Percentiles rank a stretch among this genome's conserved stretches.
Conservation (phyloP, 345 rosid species). For the Ailanthus altissimus region DNA sequence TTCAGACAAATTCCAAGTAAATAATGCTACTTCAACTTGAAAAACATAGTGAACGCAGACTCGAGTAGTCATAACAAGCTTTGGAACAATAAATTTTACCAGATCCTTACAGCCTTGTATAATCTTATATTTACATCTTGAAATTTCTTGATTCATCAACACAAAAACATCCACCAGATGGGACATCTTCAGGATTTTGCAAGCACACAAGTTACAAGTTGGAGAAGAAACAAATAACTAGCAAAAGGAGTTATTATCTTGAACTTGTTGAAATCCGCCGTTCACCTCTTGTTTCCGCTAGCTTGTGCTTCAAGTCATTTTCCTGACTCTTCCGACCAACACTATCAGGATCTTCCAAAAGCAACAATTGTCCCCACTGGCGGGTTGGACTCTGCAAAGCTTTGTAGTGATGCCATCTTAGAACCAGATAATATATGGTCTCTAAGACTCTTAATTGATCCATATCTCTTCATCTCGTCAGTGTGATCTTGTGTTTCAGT, state of each 20-base stretch:
- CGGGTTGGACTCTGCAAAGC: constrained; percentile 42
- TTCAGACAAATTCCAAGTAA: neutral
- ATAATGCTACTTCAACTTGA: neutral
- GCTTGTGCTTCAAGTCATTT: constrained; percentile 15
- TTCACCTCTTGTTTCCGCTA: constrained; percentile 22
- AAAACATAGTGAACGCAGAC: constrained; percentile 1
- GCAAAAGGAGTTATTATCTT: constrained; percentile 5
- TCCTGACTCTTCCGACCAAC: constrained; percentile 21
- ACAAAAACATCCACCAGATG: constrained; percentile 1
- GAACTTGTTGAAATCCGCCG: constrained; percentile 32
- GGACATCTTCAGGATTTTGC: neutral
- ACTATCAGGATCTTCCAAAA: constrained; percentile 26
- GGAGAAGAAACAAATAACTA: neutral
- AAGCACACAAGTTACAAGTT: neutral
- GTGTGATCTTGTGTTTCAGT: constrained; percentile 36
- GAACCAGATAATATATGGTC: constrained; percentile 54
- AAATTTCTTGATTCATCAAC: constrained; percentile 11
- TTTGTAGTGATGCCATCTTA: constrained; percentile 23
- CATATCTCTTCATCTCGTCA: constrained; percentile 48
- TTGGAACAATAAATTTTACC: constrained; percentile 11
- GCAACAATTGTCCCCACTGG: constrained; percentile 33
- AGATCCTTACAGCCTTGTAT: constrained; percentile 25
- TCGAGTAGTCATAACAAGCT: constrained; percentile 1
- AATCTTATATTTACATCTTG: constrained; percentile 39
- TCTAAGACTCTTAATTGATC: constrained; percentile 49